Base-by-base conservation (phyloP, 306 rosid species). In the Prunus padus region DNA sequence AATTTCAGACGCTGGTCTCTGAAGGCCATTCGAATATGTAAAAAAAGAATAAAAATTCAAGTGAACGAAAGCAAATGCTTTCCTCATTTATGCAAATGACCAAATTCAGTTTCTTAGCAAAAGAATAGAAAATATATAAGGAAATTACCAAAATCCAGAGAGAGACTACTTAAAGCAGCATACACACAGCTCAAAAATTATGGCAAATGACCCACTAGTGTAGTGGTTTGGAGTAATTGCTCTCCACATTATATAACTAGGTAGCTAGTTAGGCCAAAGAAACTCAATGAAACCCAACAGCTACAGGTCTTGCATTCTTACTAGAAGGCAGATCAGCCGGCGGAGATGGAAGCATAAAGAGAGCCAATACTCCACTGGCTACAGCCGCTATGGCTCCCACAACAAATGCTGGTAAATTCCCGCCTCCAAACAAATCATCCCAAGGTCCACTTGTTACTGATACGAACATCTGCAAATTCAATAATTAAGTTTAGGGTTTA, bases 371-470 rank as follows among this genome's bases (percentile, higher is more conserved):
- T 14, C 93, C 89, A 47, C 98, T 92, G 1, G 68, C 76, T 0
- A 82, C 74, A 0, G 98, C 95, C 0, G 97, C 82, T 20, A 95
- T 47, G 0, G 90, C 96, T 0, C 89, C 98, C 74, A 85, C 87
- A 73, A 95, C 89, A 28, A 95, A 95, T 1, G 97, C 98, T 0
- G 98, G 96, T 69, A 92, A 74, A 81, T 95, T 95, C 0, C 98
- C 96, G 0, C 96, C 98, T 2, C 97, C 96, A 46, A 95, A 92
- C 11, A 76, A 68, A 1, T 78, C 88, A 73, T 95, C 97, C 89
- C 89, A 85, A 0, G 89, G 93, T 65, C 98, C 96, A 68, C 96
- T 92, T 9, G 52, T 25, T 22, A 92, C 84, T 0, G 97, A 95
- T 9, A 95, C 91, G 8, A 95, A 6, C 90, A 92, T 90, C 92